Conservation (phyloP, 2,329 filamentous ascomycete genomes). For the Periconia digitata region DNA sequence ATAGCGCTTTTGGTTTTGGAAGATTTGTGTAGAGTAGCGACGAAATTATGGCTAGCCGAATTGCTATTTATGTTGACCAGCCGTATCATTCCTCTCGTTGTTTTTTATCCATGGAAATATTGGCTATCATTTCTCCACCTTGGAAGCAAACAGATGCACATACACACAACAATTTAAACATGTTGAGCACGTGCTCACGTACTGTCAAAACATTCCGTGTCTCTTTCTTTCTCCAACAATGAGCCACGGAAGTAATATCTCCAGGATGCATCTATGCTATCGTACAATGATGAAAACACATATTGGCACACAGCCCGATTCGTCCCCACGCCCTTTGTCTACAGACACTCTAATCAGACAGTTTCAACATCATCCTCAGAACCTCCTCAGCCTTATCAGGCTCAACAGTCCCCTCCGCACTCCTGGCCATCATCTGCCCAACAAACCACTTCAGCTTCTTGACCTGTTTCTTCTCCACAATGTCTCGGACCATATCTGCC, state of each 20-base stretch:
- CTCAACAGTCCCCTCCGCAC: slow-evolving; percentile 63
- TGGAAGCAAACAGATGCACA: background rate
- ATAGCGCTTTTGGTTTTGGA: slow-evolving; percentile 23
- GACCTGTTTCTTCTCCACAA: slow-evolving; percentile 59
- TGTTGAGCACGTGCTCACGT: background rate
- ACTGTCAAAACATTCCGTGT: too few relatives aligned
- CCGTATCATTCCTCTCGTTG: background rate
- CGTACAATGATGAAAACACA: too few relatives aligned
- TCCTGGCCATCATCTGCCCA: slow-evolving; percentile 66
- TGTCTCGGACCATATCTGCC: slow-evolving; percentile 60
- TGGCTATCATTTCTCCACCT: too few relatives aligned
- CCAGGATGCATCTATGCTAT: too few relatives aligned
- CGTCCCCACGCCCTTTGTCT: too few relatives aligned
- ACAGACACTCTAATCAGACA: slow-evolving; percentile 7
- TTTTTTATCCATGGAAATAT: too few relatives aligned
- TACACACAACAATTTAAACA: background rate
- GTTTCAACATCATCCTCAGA: slow-evolving; percentile 51
- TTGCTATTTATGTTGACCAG: background rate
- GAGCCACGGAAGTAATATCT: too few relatives aligned
- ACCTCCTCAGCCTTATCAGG: slow-evolving; percentile 59
- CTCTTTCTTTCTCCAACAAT: too few relatives aligned
- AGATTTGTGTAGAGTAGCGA: background rate
- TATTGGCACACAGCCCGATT: too few relatives aligned
- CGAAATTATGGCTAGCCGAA: slow-evolving; percentile 8
- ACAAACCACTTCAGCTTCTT: slow-evolving; percentile 71